Conservation (phyloP, 306 rosid species). For the Quercus dentata region DNA sequence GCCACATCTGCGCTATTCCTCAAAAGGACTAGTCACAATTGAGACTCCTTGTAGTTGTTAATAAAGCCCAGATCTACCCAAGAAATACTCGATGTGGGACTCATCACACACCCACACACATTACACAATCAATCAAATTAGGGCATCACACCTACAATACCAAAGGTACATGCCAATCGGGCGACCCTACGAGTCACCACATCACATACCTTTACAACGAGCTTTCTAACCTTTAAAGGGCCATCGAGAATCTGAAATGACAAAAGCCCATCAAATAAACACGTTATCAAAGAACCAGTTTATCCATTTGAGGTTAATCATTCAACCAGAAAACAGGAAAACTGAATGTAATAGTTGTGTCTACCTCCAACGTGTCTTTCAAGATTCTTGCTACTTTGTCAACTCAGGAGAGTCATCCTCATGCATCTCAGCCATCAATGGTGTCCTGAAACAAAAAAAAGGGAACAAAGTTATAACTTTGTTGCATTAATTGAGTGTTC, state of each 20-base stretch:
- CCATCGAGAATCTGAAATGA: slow-evolving; percentile 55
- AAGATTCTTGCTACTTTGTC: slow-evolving; percentile 57
- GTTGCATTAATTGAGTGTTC: no score
- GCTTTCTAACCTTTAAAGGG: slow-evolving; percentile 67
- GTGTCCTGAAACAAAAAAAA: slow-evolving; percentile 45
- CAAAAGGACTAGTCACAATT: no score
- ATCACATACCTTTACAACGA: slow-evolving; percentile 71
- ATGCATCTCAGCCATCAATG: slow-evolving; percentile 78
- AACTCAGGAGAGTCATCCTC: slow-evolving; percentile 82
- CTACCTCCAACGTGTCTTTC: slow-evolving; percentile 64
- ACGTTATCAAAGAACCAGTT: background rate
- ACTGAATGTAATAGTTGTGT: background rate
- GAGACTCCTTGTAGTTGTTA: no score
- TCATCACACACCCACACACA: no score
- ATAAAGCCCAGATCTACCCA: no score
- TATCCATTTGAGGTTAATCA: background rate
- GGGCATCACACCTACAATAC: slow-evolving; percentile 47
- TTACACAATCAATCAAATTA: no score
- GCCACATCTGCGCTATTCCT: no score
- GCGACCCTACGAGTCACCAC: slow-evolving; percentile 83
- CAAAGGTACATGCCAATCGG: slow-evolving; percentile 78
- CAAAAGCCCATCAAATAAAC: slow-evolving; percentile 6
- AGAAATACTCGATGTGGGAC: no score
- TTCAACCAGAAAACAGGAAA: background rate
- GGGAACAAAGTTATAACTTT: no score